These are phyloP conservation scores for Trichoderma koningiopsis DNA, from an alignment of 2,329 filamentous ascomycete genomes.

Conservation along the genomic window DNA sequence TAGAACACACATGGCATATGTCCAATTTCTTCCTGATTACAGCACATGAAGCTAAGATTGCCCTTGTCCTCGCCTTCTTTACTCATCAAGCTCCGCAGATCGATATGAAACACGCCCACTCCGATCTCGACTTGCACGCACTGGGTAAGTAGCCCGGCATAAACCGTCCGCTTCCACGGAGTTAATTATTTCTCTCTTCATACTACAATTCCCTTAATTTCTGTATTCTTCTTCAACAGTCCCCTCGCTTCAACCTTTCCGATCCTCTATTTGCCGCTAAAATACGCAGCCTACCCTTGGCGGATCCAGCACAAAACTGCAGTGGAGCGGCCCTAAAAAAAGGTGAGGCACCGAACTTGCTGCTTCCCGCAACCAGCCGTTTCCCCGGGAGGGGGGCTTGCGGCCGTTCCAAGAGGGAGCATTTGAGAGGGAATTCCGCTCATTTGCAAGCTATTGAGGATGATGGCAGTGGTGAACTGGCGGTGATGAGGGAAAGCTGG, in stretches of 20 bases:
- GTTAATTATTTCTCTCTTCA: neutral
- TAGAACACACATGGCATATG: neutral
- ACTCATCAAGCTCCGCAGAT: neutral
- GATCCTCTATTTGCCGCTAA: neutral
- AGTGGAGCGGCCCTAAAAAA: slow-evolving; percentile 19
- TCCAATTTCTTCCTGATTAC: neutral
- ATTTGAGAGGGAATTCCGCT: neutral
- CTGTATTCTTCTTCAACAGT: no score
- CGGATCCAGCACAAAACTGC: neutral
- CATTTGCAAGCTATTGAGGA: neutral
- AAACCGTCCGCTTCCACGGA: neutral
- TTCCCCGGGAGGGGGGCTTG: slow-evolving; percentile 17
- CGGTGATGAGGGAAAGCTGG: neutral
- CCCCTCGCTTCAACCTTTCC: neutral
- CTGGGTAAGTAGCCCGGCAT: no score
- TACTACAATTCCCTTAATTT: neutral
- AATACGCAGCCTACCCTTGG: neutral
- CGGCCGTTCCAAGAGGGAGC: neutral
- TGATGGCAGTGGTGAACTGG: neutral
- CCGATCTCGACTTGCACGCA: neutral
- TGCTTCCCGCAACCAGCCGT: slow-evolving; percentile 24
- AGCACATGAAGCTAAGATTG: neutral
- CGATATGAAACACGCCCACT: neutral
- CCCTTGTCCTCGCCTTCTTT: neutral
- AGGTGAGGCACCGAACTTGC: slow-evolving; percentile 18